Evolutionary conservation across 1,284 basidiomycete species (phyloP).

Genomic region (Cryptococcus amylolentus): DNA sequence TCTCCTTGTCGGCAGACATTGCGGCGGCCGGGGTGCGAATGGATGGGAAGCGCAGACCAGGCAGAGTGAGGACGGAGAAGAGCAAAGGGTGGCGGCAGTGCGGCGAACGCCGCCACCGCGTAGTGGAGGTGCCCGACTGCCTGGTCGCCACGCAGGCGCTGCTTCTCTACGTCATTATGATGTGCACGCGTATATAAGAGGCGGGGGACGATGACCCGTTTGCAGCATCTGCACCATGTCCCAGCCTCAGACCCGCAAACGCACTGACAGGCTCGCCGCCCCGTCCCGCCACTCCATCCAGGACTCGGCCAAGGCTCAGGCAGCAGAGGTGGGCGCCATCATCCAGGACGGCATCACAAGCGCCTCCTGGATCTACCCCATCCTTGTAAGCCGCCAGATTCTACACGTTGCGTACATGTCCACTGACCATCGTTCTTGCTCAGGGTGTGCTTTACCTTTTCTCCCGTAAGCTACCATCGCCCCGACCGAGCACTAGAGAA

Average conservation of each 20-base stretch:
- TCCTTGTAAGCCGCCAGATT: constrained; percentile 35
- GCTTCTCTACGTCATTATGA: neutral
- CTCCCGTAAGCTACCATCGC: constrained; percentile 24
- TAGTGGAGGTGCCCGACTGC: neutral
- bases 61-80: neutral
- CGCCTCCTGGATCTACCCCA: constrained; percentile 51
- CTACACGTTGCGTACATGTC: neutral
- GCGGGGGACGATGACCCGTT: neutral
- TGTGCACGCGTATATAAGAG: neutral
- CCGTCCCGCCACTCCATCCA: neutral
- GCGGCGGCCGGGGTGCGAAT: neutral
- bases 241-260: constrained; percentile 10
- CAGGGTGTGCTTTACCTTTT: constrained; percentile 49
- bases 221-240: constrained; percentile 4
- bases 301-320: constrained; percentile 35
- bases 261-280: constrained; percentile 1
- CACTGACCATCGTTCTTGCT: neutral
- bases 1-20: constrained; percentile 66
- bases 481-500: neutral
- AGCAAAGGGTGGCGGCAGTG: neutral
- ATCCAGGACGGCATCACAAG: constrained; percentile 45
- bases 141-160: neutral
- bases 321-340: constrained; percentile 29
- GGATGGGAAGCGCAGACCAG: constrained; percentile 1
- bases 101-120: neutral